A percentile compares a stretch with the other conserved stretches of the same genome.
These are phyloP conservation scores for Aspergillus incahuasiensis DNA, from an alignment of 495 filamentous ascomycete species.

Conservation along the genomic window DNA sequence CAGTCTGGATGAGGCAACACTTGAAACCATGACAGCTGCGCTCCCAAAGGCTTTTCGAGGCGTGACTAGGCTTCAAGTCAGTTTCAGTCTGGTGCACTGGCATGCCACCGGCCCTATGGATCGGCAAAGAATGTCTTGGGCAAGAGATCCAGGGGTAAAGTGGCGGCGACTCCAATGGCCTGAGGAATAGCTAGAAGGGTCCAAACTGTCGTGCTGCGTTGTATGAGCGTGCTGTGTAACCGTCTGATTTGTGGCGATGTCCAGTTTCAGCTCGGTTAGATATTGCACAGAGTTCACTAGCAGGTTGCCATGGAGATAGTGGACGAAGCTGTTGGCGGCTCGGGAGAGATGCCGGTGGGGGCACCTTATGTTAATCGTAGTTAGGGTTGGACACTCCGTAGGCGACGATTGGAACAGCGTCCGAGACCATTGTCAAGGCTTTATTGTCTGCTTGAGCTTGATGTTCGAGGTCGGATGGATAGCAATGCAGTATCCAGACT, in stretches of 20 bases:
- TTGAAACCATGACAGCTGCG: not conserved
- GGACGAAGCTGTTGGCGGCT: not conserved
- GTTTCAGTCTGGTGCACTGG: constrained; percentile 1
- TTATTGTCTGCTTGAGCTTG: not conserved
- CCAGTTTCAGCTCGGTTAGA: not conserved
- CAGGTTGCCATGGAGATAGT: not conserved
- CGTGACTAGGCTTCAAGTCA: not conserved
- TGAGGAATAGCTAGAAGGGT: constrained; percentile 6
- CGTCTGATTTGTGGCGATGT: not conserved
- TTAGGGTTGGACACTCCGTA: not conserved
- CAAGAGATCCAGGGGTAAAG: constrained; percentile 9
- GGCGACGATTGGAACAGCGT: not conserved
- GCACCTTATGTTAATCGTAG: constrained; percentile 2
- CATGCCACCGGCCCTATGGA: not conserved
- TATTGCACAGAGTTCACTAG: not conserved
- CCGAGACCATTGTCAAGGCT: not conserved
- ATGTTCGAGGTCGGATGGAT: not conserved
- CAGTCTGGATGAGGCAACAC: not conserved
- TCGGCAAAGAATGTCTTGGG: constrained; percentile 6
- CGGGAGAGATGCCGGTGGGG: not conserved
- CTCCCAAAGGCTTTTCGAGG: not conserved
- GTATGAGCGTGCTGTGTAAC: constrained; percentile 13
- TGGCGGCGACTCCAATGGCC: constrained; percentile 1
- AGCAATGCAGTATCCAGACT: no score
- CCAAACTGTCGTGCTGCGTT: constrained; percentile 15